Evolutionary conservation across 2,329 filamentous ascomycete species (phyloP).

Genomic region (Neofusicoccum laricinum): DNA sequence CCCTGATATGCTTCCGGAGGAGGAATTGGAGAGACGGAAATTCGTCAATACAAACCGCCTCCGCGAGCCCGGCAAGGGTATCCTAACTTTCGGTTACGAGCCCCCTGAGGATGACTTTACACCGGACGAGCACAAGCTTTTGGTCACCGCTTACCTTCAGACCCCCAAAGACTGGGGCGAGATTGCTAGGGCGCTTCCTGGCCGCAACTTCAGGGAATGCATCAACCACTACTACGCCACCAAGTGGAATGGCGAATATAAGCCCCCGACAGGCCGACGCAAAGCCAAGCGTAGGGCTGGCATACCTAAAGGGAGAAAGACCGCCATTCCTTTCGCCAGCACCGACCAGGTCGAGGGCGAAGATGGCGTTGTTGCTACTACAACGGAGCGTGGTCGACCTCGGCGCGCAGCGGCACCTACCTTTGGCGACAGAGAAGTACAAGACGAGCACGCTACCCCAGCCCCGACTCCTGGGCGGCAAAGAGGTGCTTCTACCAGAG

Average conservation of each 20-base stretch:
- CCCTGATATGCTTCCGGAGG: slow-evolving; percentile 64
- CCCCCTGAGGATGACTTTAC: slow-evolving; percentile 74
- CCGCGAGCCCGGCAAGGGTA: slow-evolving; percentile 63
- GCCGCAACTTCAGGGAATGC: slow-evolving; percentile 72
- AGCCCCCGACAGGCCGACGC: slow-evolving; percentile 40
- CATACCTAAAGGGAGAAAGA: slow-evolving; percentile 8
- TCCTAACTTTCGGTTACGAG: slow-evolving; percentile 68
- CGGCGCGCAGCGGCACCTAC: slow-evolving; percentile 63
- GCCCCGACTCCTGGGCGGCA: slow-evolving; percentile 57
- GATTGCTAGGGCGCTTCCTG: slow-evolving; percentile 65
- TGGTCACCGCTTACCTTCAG: slow-evolving; percentile 72
- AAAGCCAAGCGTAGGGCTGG: slow-evolving; percentile 6
- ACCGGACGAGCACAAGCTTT: slow-evolving; percentile 64
- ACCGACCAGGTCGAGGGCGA: slow-evolving; percentile 50
- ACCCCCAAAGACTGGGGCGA: slow-evolving; percentile 77
- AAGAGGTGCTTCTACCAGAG: slow-evolving; percentile 35
- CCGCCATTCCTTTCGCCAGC: slow-evolving; percentile 7
- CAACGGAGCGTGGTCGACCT: slow-evolving; percentile 50
- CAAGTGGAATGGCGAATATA: slow-evolving; percentile 71
- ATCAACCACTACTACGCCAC: slow-evolving; percentile 86
- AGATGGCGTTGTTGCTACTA: slow-evolving; percentile 31
- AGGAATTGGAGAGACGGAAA: slow-evolving; percentile 56
- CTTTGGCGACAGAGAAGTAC: slow-evolving; percentile 63
- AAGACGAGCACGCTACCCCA: slow-evolving; percentile 47
- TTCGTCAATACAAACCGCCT: slow-evolving; percentile 67